phyloP scores from a whole-genome alignment of 2,329 filamentous ascomycete species.

The Cladosporium sp. region DNA sequence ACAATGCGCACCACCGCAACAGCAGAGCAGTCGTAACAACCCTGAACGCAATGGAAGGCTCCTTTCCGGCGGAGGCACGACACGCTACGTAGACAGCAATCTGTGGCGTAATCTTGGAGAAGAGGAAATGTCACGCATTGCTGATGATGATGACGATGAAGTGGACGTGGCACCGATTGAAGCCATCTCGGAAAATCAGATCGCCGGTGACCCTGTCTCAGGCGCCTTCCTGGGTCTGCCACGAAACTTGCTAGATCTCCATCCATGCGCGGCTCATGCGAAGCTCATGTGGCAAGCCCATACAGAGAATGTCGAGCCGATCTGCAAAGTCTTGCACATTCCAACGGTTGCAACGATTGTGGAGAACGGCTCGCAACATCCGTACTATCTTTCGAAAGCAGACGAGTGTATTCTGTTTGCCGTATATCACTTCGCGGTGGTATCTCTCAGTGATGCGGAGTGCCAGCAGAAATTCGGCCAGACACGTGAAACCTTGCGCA shows the following conservation, averaged over 20 bases:
- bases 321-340: constrained; percentile 70
- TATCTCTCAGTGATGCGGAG: constrained; percentile 50
- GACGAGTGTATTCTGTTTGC: constrained; percentile 61
- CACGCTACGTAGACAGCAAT: constrained; percentile 45
- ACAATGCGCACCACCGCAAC: too few species aligned
- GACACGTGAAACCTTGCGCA: constrained; percentile 52
- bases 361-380: constrained; percentile 42
- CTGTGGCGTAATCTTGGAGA: constrained; percentile 33
- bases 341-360: constrained; percentile 57
- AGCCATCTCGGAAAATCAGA: constrained; percentile 32
- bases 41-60: constrained; percentile 27
- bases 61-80: constrained; percentile 37
- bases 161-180: constrained; percentile 25
- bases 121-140: constrained; percentile 24
- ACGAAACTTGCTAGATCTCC: constrained; percentile 42
- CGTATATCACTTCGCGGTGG: constrained; percentile 60
- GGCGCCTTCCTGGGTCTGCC: constrained; percentile 27
- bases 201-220: constrained; percentile 29
- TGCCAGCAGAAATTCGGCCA: constrained; percentile 51
- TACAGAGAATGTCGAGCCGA: constrained; percentile 69
- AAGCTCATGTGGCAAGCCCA: constrained; percentile 60
- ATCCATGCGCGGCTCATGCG: constrained; percentile 55
- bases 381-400: constrained; percentile 58
- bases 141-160: constrained; percentile 28
- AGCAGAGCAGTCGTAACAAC: background rate